Conservation (phyloP, 768 basidiomycete species). For the Lentinula guzmanii region DNA sequence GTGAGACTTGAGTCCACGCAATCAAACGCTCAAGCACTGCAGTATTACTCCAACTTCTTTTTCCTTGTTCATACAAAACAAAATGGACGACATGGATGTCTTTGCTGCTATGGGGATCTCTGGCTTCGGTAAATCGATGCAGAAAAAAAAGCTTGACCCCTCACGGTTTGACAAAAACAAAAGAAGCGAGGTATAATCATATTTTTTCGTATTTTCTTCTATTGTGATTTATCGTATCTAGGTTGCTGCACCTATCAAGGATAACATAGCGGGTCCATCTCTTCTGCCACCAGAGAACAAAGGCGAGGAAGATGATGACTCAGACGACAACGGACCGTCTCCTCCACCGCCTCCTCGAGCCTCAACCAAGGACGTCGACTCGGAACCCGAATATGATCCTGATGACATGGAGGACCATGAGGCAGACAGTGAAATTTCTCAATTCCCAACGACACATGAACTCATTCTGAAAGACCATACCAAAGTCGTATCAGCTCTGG, state of each 20-base stretch:
- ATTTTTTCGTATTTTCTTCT: background rate
- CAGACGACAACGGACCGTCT: conserved; percentile 5
- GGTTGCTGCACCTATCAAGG: background rate
- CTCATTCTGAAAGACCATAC: conserved; percentile 89
- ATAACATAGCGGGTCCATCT: conserved; percentile 16
- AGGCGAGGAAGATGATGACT: conserved; percentile 1
- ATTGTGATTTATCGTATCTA: background rate
- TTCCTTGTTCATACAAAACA: conserved; percentile 13
- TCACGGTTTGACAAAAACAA: conserved; percentile 74
- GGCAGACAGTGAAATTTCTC: conserved; percentile 45
- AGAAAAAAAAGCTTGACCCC: conserved; percentile 67
- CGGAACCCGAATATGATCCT: conserved; percentile 56
- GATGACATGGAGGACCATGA: conserved; percentile 39
- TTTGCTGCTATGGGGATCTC: conserved; percentile 80
- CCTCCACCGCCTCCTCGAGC: conserved; percentile 10
- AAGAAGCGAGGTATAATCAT: conserved; percentile 35
- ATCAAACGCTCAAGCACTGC: conserved; percentile 17
- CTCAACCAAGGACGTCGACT: conserved; percentile 15
- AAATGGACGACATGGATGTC: conserved; percentile 61
- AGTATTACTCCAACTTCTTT: conserved; percentile 5
- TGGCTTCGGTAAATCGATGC: conserved; percentile 73
- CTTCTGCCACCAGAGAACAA: conserved; percentile 9
- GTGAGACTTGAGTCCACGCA: background rate
- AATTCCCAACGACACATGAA: conserved; percentile 89
- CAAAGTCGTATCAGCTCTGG: conserved; percentile 90